Percentiles rank a stretch among this genome's conserved stretches.
phyloP scores from a whole-genome alignment of 2,329 filamentous ascomycete genomes.

The Diaporthe sp. region DNA sequence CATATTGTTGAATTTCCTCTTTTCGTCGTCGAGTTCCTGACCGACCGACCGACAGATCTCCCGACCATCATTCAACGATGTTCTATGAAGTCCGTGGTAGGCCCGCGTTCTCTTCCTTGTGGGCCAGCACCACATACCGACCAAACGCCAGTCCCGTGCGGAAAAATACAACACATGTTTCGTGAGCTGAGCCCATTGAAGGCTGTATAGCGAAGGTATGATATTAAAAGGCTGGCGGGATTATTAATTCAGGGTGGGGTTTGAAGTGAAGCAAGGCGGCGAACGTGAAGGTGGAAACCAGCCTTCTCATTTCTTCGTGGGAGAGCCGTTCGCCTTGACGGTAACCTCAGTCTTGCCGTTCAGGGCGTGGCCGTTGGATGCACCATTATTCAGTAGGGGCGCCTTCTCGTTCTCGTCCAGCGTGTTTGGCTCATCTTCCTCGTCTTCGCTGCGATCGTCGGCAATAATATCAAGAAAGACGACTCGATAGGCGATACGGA shows the following conservation, averaged over 20 bases:
- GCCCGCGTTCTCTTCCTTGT: neutral
- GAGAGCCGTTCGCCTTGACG: constrained; percentile 43
- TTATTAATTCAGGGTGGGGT: neutral
- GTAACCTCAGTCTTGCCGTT: constrained; percentile 47
- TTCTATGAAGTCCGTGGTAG: constrained; percentile 6
- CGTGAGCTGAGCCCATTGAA: neutral
- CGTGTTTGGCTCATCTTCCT: constrained; percentile 73
- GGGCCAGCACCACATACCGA: neutral
- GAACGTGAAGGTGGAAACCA: neutral
- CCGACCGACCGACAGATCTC: neutral
- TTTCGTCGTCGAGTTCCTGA: neutral
- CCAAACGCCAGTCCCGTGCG: constrained; percentile 31
- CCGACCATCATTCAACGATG: constrained; percentile 2
- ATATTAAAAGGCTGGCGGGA: constrained; percentile 35
- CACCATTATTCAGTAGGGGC: constrained; percentile 42
- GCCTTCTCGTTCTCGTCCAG: constrained; percentile 46
- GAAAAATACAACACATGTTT: constrained; percentile 24
- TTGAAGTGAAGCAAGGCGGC: neutral
- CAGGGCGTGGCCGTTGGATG: constrained; percentile 40
- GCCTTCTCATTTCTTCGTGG: constrained; percentile 39
- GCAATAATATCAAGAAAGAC: constrained; percentile 71
- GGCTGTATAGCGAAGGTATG: constrained; percentile 26
- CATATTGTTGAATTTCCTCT: constrained; percentile 1
- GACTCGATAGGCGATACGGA: constrained; percentile 81
- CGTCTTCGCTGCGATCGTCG: constrained; percentile 80